These are phyloP conservation scores for Bacterosira constricta DNA, from an alignment of 108 stramenopile species.

Conservation along the genomic window DNA sequence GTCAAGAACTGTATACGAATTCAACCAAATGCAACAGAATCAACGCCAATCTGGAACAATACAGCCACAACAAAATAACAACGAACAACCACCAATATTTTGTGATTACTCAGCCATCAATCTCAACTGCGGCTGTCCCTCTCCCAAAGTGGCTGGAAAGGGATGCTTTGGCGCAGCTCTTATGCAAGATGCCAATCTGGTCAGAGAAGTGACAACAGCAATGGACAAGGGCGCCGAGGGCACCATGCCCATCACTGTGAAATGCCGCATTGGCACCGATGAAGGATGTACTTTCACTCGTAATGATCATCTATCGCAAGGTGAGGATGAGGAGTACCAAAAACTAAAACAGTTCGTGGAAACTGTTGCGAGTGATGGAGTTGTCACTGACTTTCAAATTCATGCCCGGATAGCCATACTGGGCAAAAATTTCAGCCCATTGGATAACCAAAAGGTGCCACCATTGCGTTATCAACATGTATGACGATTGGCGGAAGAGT, in stretches of 20 bases:
- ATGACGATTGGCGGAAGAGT: constrained; percentile 72
- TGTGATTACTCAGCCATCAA: constrained; percentile 97
- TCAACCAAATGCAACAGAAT: constrained; percentile 56
- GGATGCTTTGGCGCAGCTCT: constrained; percentile 98
- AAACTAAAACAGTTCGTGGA: constrained; percentile 84
- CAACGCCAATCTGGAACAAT: constrained; percentile 4
- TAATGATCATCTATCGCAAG: constrained; percentile 47
- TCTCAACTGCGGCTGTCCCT: constrained; percentile 99
- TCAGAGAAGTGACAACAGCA: constrained; percentile 69
- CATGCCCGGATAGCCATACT: constrained; percentile 98
- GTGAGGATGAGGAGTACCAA: constrained; percentile 86
- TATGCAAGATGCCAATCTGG: constrained; percentile 93
- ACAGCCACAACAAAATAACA: not conserved
- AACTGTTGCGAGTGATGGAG: constrained; percentile 76
- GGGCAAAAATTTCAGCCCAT: constrained; percentile 87
- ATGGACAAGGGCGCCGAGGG: constrained; percentile 76
- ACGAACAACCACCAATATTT: constrained; percentile 41
- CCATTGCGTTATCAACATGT: constrained; percentile 89
- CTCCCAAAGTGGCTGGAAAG: constrained; percentile 94
- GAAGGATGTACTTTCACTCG: constrained; percentile 50
- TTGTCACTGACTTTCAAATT: constrained; percentile 91
- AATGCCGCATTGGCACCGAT: constrained; percentile 95
- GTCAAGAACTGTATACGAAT: constrained; percentile 66
- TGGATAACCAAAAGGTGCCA: constrained; percentile 96
- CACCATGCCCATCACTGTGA: constrained; percentile 89